Evolutionary conservation across 2,329 filamentous ascomycete species (phyloP).

Genomic region (Aureobasidium melanogenum): DNA sequence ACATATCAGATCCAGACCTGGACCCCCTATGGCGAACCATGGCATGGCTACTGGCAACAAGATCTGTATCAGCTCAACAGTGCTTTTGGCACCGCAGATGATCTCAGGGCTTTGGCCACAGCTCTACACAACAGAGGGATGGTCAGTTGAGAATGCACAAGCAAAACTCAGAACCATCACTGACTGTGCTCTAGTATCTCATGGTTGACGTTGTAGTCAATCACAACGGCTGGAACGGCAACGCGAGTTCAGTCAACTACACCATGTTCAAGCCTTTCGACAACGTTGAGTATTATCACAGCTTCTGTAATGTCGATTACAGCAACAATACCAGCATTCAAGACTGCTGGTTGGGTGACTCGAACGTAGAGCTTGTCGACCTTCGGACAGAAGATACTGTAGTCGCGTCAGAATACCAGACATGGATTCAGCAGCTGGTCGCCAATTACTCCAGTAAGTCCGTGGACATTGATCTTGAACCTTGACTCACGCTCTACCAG

Average conservation of each 20-base stretch:
- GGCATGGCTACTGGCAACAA: conserved; percentile 49
- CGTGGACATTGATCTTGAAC: background rate
- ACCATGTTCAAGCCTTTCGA: conserved; percentile 33
- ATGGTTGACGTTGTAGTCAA: conserved; percentile 32
- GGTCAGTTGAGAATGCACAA: conserved; percentile 17
- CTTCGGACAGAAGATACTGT: conserved; percentile 45
- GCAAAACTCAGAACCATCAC: background rate
- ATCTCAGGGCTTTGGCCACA: conserved; percentile 27
- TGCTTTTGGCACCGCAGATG: conserved; percentile 28
- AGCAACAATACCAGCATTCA: conserved; percentile 31
- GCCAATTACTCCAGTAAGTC: conserved; percentile 44
- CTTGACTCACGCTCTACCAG: background rate
- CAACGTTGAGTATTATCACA: conserved; percentile 36
- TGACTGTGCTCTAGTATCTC: conserved; percentile 21
- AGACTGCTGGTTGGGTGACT: conserved; percentile 47
- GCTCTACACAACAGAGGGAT: conserved; percentile 29
- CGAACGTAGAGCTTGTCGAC: conserved; percentile 53
- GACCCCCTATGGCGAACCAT: conserved; percentile 33
- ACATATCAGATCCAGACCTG: conserved; percentile 34
- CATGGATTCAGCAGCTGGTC: conserved; percentile 53
- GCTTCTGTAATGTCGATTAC: conserved; percentile 50
- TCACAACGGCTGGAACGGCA: conserved; percentile 28
- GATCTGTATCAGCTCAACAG: conserved; percentile 36
- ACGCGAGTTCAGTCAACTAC: conserved; percentile 23
- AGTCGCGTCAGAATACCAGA: conserved; percentile 44